These are phyloP conservation scores for Nitzschia palea DNA, from an alignment of 108 stramenopile genomes.

Conservation along the genomic window DNA sequence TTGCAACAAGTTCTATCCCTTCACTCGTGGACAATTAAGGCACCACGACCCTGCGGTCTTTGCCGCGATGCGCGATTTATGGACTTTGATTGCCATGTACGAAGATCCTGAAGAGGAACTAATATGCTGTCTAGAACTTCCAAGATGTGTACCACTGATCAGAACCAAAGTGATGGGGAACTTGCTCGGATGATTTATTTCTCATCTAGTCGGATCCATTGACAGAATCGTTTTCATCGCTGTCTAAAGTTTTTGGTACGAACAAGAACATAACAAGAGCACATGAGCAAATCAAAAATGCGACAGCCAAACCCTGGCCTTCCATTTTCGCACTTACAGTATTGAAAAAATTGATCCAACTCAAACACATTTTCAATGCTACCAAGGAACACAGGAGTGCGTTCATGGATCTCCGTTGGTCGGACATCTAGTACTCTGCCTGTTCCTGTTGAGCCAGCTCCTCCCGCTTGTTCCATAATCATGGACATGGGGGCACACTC, in stretches of 20 bases:
- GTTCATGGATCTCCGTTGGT: conserved; percentile 88
- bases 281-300: no score
- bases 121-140: neutral
- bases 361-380: conserved; percentile 87
- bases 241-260: no score
- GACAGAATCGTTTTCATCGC: no score
- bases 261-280: no score
- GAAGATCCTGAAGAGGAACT: conserved; percentile 41
- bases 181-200: no score
- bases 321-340: conserved; percentile 25
- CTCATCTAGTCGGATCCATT: no score
- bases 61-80: conserved; percentile 50
- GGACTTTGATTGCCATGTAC: conserved; percentile 68
- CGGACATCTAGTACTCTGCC: conserved; percentile 81
- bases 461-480: conserved; percentile 98
- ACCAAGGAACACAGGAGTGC: conserved; percentile 85
- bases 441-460: conserved; percentile 90
- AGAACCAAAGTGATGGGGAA: no score
- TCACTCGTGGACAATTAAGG: conserved; percentile 74
- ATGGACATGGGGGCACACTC: conserved; percentile 97
- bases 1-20: conserved; percentile 89
- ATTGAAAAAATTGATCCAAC: conserved; percentile 84
- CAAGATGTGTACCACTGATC: neutral
- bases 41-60: conserved; percentile 60
- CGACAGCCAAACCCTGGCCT: no score